Evolutionary conservation across 106 monocot species (phyloP), one percentile per base, ranked within the genome.

Genomic region (Platanthera zijinensis): DNA sequence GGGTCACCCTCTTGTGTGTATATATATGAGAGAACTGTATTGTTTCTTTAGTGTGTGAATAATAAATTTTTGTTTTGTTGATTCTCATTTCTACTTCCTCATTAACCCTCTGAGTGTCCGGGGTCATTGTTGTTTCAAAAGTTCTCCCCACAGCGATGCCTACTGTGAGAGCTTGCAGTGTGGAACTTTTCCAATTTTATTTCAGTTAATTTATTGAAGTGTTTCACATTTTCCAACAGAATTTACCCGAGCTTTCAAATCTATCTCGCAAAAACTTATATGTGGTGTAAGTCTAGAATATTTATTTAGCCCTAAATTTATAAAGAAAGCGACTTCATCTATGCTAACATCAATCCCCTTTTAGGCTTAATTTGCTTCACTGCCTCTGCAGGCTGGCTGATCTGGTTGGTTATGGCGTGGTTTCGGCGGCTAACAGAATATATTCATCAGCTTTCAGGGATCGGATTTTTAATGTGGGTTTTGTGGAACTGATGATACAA

Each of bases 321-420:
- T 59, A 59, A 17, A 15, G 59, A 59, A 59, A 59, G 21, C 18
- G 18, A 59, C 7, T 4, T 59, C 7, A 5, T 59, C 59, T 59
- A 59, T 18, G 59, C 59, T 59, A n/a, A 59, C 15, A 59, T 30
- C 8, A 10, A 30, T 30, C 30, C 47, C 4, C 12, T 48, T 70
- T 48, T 8, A 11, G 3, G 4, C 3, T 69, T 4, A 69, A 69
- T 5, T 12, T 46, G 12, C 11, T 47, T 46, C 47, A 7, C 15
- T 69, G 46, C 10, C 30, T 80, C 78, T 69, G 51, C 66, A 94
- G 94, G 81, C 82, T 94, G 7, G 84, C 86, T 77, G 94, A 94
- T 83, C 12, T 94, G 80, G 79, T 88, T 82, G 94, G 94, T 63
- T 94, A 94, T 87, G 94, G 88, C 51, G 94, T 94, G 66, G 86